Evolutionary conservation across 192 early-diverging fungal genomes (phyloP).

Genomic region (Coemansia sp.): DNA sequence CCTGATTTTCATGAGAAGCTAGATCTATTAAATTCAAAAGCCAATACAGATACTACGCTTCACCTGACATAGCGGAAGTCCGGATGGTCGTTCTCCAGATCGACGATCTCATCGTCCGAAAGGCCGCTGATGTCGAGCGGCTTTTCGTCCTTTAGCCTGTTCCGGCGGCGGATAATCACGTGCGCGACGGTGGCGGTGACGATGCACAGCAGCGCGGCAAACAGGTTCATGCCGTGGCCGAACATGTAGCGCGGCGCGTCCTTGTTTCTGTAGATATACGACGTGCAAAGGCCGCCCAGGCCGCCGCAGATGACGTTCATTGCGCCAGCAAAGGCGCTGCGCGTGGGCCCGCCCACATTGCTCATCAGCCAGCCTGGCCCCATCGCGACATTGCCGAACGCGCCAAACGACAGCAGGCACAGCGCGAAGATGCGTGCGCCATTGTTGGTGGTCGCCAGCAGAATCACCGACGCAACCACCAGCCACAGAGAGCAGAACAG

Average conservation of each 20-base stretch:
- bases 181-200: conserved; percentile 24
- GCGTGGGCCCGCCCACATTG: conserved; percentile 46
- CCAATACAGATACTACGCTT: background rate
- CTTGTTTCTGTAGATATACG: conserved; percentile 48
- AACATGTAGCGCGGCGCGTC: conserved; percentile 44
- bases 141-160: conserved; percentile 29
- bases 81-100: conserved; percentile 45
- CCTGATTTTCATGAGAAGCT: conserved; percentile 1
- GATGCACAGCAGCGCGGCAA: conserved; percentile 33
- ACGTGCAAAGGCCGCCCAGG: conserved; percentile 41
- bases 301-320: conserved; percentile 47
- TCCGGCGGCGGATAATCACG: conserved; percentile 24
- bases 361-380: conserved; percentile 51
- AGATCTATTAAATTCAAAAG: no score
- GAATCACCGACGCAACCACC: conserved; percentile 22
- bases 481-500: conserved; percentile 44
- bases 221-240: conserved; percentile 52
- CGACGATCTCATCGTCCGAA: conserved; percentile 33
- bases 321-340: conserved; percentile 32
- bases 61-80: conserved; percentile 31
- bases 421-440: conserved; percentile 46
- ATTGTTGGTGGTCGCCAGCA: conserved; percentile 39
- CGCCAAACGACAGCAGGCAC: conserved; percentile 43
- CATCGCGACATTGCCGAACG: conserved; percentile 44
- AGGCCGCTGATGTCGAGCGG: conserved; percentile 41